phyloP scores from a whole-genome alignment of 163 green algal genomes.

The Botryococcus braunii region DNA sequence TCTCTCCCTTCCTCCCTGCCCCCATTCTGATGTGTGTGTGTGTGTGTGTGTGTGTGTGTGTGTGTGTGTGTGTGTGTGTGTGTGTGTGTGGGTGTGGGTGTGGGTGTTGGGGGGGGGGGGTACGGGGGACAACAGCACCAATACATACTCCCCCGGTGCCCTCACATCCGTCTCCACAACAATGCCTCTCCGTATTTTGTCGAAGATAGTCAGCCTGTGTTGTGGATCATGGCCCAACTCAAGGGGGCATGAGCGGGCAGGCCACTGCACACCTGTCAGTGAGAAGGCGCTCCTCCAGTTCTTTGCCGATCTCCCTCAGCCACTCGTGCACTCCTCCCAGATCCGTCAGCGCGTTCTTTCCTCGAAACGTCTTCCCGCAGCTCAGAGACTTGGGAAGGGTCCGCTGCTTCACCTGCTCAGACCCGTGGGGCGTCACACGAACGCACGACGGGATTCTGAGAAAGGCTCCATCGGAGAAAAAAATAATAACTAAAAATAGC shows the following conservation, averaged over 20 bases:
- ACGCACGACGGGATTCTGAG: too few relatives aligned
- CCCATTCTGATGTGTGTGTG: too few relatives aligned
- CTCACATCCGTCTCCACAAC: background rate
- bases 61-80: background rate
- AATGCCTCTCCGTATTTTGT: background rate
- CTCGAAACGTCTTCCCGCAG: slow-evolving; percentile 70
- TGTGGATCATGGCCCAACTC: too few relatives aligned
- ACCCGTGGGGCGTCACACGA: too few relatives aligned
- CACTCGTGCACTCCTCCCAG: slow-evolving; percentile 34
- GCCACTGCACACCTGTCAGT: slow-evolving; percentile 44
- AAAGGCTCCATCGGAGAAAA: too few relatives aligned
- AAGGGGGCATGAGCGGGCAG: too few relatives aligned
- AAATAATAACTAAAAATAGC: too few relatives aligned
- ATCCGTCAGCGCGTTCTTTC: slow-evolving; percentile 22
- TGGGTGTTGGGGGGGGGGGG: too few relatives aligned
- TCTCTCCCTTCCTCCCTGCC: too few relatives aligned
- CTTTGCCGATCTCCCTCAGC: slow-evolving; percentile 36
- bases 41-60: too few relatives aligned
- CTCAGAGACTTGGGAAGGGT: slow-evolving; percentile 44
- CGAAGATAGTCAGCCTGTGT: background rate
- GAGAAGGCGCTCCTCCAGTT: slow-evolving; percentile 56
- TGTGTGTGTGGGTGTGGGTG: too few relatives aligned
- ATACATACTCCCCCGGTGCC: background rate
- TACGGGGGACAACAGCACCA: background rate
- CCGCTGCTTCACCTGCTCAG: slow-evolving; percentile 48